A percentile compares a stretch with the other conserved stretches of the same genome.
phyloP scores from a whole-genome alignment of 768 basidiomycete species.

The Kwoniella bestiolae region DNA sequence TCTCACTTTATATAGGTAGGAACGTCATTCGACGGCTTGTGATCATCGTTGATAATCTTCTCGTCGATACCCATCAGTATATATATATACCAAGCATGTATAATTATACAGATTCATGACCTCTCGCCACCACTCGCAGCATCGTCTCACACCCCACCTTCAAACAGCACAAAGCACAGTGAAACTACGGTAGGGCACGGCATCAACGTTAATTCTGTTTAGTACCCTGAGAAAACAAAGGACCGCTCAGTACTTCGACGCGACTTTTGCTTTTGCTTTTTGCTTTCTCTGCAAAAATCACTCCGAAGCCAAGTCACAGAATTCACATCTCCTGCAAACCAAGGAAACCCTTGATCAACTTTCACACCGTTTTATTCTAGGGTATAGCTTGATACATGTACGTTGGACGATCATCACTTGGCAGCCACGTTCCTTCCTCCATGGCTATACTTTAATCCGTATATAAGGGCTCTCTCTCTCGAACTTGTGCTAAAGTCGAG shows the following conservation, averaged over 20 bases:
- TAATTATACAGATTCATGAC: too few relatives aligned
- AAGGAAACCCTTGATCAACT: not conserved
- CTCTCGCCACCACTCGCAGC: too few relatives aligned
- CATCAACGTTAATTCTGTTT: not conserved
- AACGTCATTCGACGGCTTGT: not conserved
- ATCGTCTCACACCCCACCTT: too few relatives aligned
- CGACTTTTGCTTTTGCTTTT: not conserved
- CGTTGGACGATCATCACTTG: conserved; percentile 8
- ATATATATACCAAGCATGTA: not conserved
- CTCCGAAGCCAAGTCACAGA: conserved; percentile 7
- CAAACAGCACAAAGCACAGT: too few relatives aligned
- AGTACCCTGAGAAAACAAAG: conserved; percentile 1
- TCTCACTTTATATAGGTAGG: not conserved
- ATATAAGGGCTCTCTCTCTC: not conserved
- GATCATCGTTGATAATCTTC: not conserved
- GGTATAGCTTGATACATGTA: not conserved
- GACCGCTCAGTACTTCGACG: not conserved
- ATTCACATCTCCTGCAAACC: conserved; percentile 1
- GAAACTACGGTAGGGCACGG: too few relatives aligned
- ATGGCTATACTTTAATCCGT: too few relatives aligned
- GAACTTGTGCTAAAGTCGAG: not conserved
- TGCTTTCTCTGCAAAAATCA: not conserved
- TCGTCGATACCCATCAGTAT: not conserved
- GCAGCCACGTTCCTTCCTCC: not conserved
- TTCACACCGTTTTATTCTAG: not conserved